Conservation (phyloP, 1,139 yeast genomes). For the Williopsis jadinii region DNA sequence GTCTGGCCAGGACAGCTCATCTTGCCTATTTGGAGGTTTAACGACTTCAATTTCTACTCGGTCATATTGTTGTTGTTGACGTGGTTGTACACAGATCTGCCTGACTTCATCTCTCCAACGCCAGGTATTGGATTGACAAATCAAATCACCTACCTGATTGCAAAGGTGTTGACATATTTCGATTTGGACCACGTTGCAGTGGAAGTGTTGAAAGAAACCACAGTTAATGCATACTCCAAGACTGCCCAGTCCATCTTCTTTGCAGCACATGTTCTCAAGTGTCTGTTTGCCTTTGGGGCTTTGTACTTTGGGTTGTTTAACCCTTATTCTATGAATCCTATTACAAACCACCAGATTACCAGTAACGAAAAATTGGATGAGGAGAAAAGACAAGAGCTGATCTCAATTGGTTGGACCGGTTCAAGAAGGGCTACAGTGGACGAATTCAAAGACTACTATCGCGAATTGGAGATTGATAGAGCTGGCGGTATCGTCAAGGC, state of each 20-base stretch:
- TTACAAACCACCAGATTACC: slow-evolving; percentile 21
- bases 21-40: slow-evolving; percentile 70
- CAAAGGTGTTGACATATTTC: slow-evolving; percentile 27
- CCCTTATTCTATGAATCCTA: slow-evolving; percentile 54
- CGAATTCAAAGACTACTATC: slow-evolving; percentile 67
- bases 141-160: slow-evolving; percentile 38
- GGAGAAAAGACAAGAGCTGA: slow-evolving; percentile 44
- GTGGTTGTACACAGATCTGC: slow-evolving; percentile 93
- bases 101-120: slow-evolving; percentile 82
- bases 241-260: slow-evolving; percentile 66
- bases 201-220: slow-evolving; percentile 42
- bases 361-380: slow-evolving; percentile 21
- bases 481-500: slow-evolving; percentile 79
- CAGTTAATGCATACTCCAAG: slow-evolving; percentile 28
- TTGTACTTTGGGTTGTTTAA: slow-evolving; percentile 69
- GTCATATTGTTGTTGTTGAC: slow-evolving; percentile 40
- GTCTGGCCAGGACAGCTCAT: slow-evolving; percentile 90
- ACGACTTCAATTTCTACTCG: slow-evolving; percentile 40
- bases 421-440: slow-evolving; percentile 65
- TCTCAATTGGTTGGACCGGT: slow-evolving; percentile 88
- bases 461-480: slow-evolving; percentile 55
- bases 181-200: slow-evolving; percentile 35
- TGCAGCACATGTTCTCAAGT: slow-evolving; percentile 60
- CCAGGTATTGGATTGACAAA: slow-evolving; percentile 86
- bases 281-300: slow-evolving; percentile 45